Evolutionary conservation across 2,329 filamentous ascomycete genomes (phyloP).

Genomic region (Fusarium udum): DNA sequence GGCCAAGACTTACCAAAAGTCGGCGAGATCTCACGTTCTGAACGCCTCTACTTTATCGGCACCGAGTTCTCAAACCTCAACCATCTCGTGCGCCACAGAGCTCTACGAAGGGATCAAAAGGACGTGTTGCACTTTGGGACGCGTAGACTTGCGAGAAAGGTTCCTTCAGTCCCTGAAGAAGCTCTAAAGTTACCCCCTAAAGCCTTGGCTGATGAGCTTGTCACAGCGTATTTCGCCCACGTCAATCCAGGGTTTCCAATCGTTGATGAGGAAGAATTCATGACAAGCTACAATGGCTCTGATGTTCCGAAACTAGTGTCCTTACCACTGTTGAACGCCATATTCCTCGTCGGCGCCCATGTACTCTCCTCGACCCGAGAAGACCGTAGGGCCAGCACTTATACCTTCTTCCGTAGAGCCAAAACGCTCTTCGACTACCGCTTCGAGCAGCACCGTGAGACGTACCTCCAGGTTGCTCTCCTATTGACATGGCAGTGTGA

Average conservation of each 20-base stretch:
- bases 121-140: constrained; percentile 49
- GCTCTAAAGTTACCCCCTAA: constrained; percentile 60
- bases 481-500: constrained; percentile 66
- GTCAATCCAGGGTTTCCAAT: constrained; percentile 63
- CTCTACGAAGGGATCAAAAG: constrained; percentile 39
- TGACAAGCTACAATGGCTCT: constrained; percentile 58
- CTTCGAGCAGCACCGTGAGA: constrained; percentile 62
- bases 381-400: constrained; percentile 53
- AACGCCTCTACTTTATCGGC: constrained; percentile 63
- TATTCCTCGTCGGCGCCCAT: constrained; percentile 62
- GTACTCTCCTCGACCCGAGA: constrained; percentile 53
- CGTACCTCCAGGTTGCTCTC: constrained; percentile 63
- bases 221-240: constrained; percentile 60
- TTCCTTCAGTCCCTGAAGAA: constrained; percentile 53
- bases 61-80: constrained; percentile 66
- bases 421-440: constrained; percentile 63
- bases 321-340: constrained; percentile 59
- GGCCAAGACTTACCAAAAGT: constrained; percentile 57
- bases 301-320: constrained; percentile 56
- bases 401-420: constrained; percentile 60
- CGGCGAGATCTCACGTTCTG: constrained; percentile 57
- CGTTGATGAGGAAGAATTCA: constrained; percentile 61
- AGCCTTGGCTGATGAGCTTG: constrained; percentile 57
- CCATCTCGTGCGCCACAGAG: constrained; percentile 62
- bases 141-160: constrained; percentile 50